Base-by-base conservation (phyloP, 345 rosid genomes). In the Laguncularia racemosa region DNA sequence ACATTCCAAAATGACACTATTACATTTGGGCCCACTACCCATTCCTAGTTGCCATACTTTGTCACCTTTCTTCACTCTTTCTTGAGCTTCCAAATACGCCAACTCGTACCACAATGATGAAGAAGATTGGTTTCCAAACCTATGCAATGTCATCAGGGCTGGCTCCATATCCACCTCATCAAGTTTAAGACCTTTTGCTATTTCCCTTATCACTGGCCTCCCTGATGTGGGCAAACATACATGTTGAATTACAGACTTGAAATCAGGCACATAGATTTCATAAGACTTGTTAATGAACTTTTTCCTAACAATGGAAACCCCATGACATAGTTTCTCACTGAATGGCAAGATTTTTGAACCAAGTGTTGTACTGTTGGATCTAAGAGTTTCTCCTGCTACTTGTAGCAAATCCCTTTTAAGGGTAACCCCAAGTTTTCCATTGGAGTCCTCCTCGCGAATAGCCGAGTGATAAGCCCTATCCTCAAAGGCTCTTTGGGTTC, bases 81-180 rank as follows among this genome's bases (percentile, higher is more conserved):
- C 76, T 62, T 78, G 71, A 6, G 74, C 81, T 61, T 83, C 89
- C 63, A 83, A 4, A 70, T 80, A 83, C 20, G 73, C 70, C 10
- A 78, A 21, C 69, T 78, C 82, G 17, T 78, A 83, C 81, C 84
- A 80, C 73, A 76, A 0, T 2, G 84, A 69, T 51, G 82, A 73
- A 33, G 89, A 80, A 10, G 83, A 80, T 56, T 83, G 85, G 60
- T 80, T 80, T 9, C 89, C 85, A 52, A 80, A 83, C 59, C 83
- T 76, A 58, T 80, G 76, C 46, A 80, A 61, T 20, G 85, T 78
- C 83, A 78, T 75, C 48, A 77, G 20, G 18, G 85, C 75, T 43
- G 81, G 71, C 64, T 83, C 89, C 21, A 49, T 53, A 44, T 83
- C 83, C 8, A 13, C 53, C 26, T 63, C 75, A 0, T 61, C 65